Evolutionary conservation across 176 grass and related monocot species (phyloP).

Genomic region (Juncus effusus): DNA sequence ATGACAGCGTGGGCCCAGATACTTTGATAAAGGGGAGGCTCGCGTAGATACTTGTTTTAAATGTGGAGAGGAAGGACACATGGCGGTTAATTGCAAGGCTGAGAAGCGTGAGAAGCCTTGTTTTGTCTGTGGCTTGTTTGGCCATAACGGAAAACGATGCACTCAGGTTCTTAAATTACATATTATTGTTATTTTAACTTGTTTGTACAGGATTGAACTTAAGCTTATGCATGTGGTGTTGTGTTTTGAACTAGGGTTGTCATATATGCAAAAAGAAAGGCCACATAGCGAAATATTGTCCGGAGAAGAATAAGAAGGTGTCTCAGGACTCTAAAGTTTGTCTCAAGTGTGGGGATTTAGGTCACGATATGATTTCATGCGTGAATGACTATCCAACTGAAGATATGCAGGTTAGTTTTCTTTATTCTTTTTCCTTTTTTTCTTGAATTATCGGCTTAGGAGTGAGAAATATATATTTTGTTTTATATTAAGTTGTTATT

Average conservation of each 20-base stretch:
- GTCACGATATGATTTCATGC: slow-evolving; percentile 86
- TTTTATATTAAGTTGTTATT: too few relatives aligned
- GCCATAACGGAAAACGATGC: slow-evolving; percentile 75
- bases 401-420: slow-evolving; percentile 63
- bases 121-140: slow-evolving; percentile 88
- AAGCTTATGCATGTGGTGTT: background rate
- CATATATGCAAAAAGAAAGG: slow-evolving; percentile 88
- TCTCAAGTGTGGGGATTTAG: slow-evolving; percentile 67
- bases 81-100: slow-evolving; percentile 66
- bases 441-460: slow-evolving; percentile 5
- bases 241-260: slow-evolving; percentile 54
- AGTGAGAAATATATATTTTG: background rate
- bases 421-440: slow-evolving; percentile 9
- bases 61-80: slow-evolving; percentile 85
- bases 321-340: slow-evolving; percentile 50
- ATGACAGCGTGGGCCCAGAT: slow-evolving; percentile 76
- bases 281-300: slow-evolving; percentile 78
- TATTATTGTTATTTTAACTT: slow-evolving; percentile 27
- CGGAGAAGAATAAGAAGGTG: slow-evolving; percentile 75
- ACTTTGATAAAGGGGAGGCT: slow-evolving; percentile 73
- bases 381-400: slow-evolving; percentile 55
- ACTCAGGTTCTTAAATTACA: slow-evolving; percentile 60
- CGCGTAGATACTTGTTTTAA: slow-evolving; percentile 70
- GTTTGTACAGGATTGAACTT: slow-evolving; percentile 16
- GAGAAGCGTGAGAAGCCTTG: slow-evolving; percentile 78